Evolutionary conservation across 2,329 filamentous ascomycete genomes (phyloP).

Genomic region (Colletotrichum sansevieriae): DNA sequence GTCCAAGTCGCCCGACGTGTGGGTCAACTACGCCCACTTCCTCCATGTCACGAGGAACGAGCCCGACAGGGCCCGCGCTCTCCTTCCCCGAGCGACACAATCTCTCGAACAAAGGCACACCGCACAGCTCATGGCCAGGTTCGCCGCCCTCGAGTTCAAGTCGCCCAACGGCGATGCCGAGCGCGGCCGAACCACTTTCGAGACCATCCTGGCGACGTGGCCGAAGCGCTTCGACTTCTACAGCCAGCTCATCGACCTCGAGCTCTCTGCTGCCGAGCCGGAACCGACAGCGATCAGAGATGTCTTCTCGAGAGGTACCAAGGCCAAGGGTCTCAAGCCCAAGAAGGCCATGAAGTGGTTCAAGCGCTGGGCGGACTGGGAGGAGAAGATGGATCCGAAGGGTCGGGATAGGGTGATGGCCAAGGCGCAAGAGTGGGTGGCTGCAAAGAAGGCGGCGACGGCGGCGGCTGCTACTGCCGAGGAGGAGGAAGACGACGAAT

Average conservation of each 20-base stretch:
- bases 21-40: constrained; percentile 96
- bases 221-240: constrained; percentile 93
- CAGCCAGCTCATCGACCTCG: constrained; percentile 91
- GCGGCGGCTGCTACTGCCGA: constrained; percentile 54
- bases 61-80: constrained; percentile 79
- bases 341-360: constrained; percentile 90
- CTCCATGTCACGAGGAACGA: constrained; percentile 80
- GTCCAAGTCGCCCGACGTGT: constrained; percentile 82
- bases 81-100: constrained; percentile 87
- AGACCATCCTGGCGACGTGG: constrained; percentile 85
- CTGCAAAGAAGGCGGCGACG: constrained; percentile 58
- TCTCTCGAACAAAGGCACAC: constrained; percentile 78
- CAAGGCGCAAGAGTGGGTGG: constrained; percentile 79
- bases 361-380: constrained; percentile 91
- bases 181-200: constrained; percentile 93
- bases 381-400: constrained; percentile 69
- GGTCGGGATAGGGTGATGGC: constrained; percentile 78
- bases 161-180: constrained; percentile 86
- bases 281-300: constrained; percentile 75
- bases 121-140: constrained; percentile 82
- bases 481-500: constrained; percentile 49
- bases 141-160: constrained; percentile 92
- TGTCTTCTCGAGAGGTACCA: constrained; percentile 84
- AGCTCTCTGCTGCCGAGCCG: constrained; percentile 71
- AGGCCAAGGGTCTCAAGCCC: constrained; percentile 79